These are phyloP conservation scores for Zea luxurians DNA, from an alignment of 176 grass and related monocot genomes.

Conservation along the genomic window DNA sequence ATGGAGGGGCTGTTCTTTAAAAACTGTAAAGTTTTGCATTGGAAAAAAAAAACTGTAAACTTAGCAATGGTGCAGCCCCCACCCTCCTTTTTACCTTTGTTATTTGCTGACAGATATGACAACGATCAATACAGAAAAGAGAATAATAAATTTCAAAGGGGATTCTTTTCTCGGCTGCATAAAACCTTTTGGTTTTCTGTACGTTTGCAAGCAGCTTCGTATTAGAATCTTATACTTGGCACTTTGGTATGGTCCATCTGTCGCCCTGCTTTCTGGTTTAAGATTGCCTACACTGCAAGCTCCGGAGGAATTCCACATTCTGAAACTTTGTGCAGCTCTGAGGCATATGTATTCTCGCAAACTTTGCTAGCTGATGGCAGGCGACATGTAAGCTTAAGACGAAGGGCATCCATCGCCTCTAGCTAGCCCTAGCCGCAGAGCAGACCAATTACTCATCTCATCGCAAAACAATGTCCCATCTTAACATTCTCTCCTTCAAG, in stretches of 20 bases:
- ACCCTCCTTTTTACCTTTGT: too few species aligned
- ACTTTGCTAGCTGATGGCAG: slow-evolving; percentile 13
- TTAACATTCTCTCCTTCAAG: slow-evolving; percentile 63
- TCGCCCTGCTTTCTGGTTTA: slow-evolving; percentile 42
- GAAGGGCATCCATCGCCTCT: background rate
- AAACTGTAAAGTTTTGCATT: too few species aligned
- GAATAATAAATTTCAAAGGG: slow-evolving; percentile 34
- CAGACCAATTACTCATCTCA: background rate
- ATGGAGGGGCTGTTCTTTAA: slow-evolving; percentile 39
- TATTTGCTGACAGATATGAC: slow-evolving; percentile 17
- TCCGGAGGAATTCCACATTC: slow-evolving; percentile 48
- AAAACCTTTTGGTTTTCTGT: slow-evolving; percentile 3
- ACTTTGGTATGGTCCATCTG: slow-evolving; percentile 34
- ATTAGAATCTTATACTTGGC: slow-evolving; percentile 46
- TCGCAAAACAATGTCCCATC: slow-evolving; percentile 41
- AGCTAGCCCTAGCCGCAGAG: background rate
- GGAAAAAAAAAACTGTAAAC: slow-evolving; percentile 27
- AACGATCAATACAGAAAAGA: slow-evolving; percentile 25
- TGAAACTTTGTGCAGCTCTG: slow-evolving; percentile 53
- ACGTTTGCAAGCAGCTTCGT: background rate
- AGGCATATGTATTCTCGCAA: slow-evolving; percentile 29
- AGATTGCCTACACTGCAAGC: slow-evolving; percentile 7
- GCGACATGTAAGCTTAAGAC: slow-evolving; percentile 12
- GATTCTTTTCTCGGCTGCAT: background rate
- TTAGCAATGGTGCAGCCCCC: background rate